Evolutionary conservation across 768 basidiomycete species (phyloP), one percentile per base, ranked within the genome.

Genomic region (Lentinus brumalis): DNA sequence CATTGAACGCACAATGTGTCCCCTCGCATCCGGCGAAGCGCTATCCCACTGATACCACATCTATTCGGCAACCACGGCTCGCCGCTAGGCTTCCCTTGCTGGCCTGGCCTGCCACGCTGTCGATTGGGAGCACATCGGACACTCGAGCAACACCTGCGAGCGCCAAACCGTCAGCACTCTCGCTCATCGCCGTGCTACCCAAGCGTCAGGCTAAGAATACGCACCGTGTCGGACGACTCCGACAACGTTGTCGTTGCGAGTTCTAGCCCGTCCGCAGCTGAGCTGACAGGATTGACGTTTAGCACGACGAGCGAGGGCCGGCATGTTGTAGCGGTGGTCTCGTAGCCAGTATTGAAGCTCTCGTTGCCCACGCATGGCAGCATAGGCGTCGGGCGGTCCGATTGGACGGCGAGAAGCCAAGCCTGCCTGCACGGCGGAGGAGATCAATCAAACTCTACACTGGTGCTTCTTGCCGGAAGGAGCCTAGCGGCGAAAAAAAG

Each of bases 321-420:
- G 26, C 42, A 11, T 7, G 18, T 49, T 18, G 46, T 6, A 49
- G 21, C 11, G 21, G 46, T 49, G 46, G 46, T 49, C 21, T 26
- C 21, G 26, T 49, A 41, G 53, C 40, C 53, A 52, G 39, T 53
- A 26, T 49, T 41, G 41, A 40, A 39, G 44, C 46, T 26, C 35
- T 3, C 54, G 31, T 38, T 32, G n/a, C 31, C 29, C 54, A 46
- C 26, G 50, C 31, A 8, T 44, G 35, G 42, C 51, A 16, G 8
- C 32, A 32, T 39, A 50, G 51, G 35, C 51, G 60, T 49, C 40
- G 56, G 56, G 61, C 61, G 61, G 61, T 62, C 56, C 61, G 61
- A 57, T 46, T 21, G 60, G 30, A 44, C 60, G 60, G 60, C 49
- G 50, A 50, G 49, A 58, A 51, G 57, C 57, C 50, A 52, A 52